Percentiles rank a stretch among this genome's conserved stretches.
Evolutionary conservation across 1,284 basidiomycete genomes (phyloP).

Genomic region (Marasmius sp.): DNA sequence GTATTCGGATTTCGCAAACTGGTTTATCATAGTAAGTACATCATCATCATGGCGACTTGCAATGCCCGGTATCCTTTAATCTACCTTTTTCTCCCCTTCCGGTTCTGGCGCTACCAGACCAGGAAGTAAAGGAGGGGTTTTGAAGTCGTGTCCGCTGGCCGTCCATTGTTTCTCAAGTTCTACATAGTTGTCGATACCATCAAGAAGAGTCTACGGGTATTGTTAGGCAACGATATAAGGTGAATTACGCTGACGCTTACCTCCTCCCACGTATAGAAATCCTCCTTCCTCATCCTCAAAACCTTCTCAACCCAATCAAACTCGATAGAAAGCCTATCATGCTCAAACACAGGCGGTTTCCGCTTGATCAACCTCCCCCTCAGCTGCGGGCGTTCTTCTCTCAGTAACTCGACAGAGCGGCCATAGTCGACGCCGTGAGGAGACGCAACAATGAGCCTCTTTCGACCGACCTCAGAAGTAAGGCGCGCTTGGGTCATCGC

Average conservation of each 20-base stretch:
- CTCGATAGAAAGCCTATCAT: slow-evolving; percentile 7
- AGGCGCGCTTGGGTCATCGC: slow-evolving; percentile 11
- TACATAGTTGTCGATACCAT: slow-evolving; percentile 9
- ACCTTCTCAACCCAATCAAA: slow-evolving; percentile 11
- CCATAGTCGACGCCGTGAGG: slow-evolving; percentile 10
- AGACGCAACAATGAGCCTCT: slow-evolving; percentile 13
- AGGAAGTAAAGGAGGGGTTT: background rate
- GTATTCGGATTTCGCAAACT: no score
- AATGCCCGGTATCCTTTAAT: no score
- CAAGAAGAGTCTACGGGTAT: slow-evolving; percentile 7
- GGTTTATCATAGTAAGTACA: no score
- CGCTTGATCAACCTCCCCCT: slow-evolving; percentile 10
- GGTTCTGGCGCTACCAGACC: background rate
- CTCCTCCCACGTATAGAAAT: slow-evolving; percentile 5
- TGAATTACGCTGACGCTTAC: background rate
- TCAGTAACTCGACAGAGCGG: slow-evolving; percentile 5
- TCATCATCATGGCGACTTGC: no score
- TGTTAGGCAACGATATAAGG: background rate
- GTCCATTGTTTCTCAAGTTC: slow-evolving; percentile 12
- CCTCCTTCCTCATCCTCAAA: slow-evolving; percentile 3
- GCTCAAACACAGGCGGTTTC: background rate
- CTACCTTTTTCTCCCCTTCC: no score
- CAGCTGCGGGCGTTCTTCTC: slow-evolving; percentile 13
- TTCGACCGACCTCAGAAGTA: slow-evolving; percentile 11
- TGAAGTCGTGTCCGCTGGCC: background rate